Percentiles rank a stretch among this genome's conserved stretches.
Evolutionary conservation across 83 land plant species (phyloP).

Genomic region (Isoetes engelmannii): DNA sequence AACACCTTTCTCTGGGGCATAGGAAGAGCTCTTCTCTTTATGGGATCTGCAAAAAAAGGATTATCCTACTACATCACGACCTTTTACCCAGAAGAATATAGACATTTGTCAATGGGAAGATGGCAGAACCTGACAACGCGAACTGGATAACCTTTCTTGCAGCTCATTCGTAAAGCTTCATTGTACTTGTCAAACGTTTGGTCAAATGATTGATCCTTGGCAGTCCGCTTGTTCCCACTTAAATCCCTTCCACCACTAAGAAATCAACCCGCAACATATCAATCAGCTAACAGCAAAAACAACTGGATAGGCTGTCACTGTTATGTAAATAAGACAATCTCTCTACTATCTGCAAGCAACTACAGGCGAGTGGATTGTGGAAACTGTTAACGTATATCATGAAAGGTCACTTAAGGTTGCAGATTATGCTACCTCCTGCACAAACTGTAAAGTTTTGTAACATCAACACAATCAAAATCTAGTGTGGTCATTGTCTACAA

Average conservation of each 20-base stretch:
- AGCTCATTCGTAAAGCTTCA: not conserved
- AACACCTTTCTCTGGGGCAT: not conserved
- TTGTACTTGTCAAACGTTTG: not conserved
- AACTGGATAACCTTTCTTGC: not conserved
- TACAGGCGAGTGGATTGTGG: too few relatives aligned
- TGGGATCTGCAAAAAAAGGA: not conserved
- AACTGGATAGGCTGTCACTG: too few relatives aligned
- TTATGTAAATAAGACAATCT: too few relatives aligned
- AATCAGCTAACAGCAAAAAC: too few relatives aligned
- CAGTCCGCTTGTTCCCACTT: conserved; percentile 6
- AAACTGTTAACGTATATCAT: too few relatives aligned
- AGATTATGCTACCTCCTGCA: too few relatives aligned
- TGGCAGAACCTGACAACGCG: not conserved
- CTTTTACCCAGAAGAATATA: not conserved
- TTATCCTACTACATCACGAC: not conserved
- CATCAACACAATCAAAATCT: not conserved
- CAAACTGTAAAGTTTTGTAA: too few relatives aligned
- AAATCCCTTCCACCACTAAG: conserved; percentile 10
- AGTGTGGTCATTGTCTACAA: not conserved
- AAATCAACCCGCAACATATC: not conserved
- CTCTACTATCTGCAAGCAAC: too few relatives aligned
- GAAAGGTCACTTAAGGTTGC: too few relatives aligned
- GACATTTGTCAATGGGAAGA: not conserved
- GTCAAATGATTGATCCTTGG: conserved; percentile 5
- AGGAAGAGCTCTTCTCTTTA: not conserved